Conservation (phyloP, 2,329 filamentous ascomycete species). For the Fusarium piperis region DNA sequence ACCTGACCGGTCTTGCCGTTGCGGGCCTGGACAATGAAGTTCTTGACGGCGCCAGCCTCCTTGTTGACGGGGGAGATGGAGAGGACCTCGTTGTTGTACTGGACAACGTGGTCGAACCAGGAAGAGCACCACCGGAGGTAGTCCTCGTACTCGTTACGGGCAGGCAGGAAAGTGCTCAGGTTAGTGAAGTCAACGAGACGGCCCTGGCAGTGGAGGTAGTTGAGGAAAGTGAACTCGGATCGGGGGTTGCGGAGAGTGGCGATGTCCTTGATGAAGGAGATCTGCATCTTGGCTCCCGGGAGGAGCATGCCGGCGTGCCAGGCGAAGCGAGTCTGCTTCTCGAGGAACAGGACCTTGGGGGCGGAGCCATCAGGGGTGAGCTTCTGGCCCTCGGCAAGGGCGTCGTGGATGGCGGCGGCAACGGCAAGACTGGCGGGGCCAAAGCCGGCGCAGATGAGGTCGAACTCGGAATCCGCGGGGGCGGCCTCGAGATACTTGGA, state of each 20-base stretch:
- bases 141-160: conserved; percentile 90
- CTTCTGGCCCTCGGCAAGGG: conserved; percentile 63
- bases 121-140: conserved; percentile 93
- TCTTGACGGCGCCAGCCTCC: conserved; percentile 63
- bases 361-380: conserved; percentile 53
- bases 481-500: conserved; percentile 37
- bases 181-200: conserved; percentile 93
- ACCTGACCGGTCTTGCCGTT: conserved; percentile 66
- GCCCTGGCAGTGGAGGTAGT: conserved; percentile 85
- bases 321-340: conserved; percentile 83
- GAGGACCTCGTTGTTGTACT: conserved; percentile 81
- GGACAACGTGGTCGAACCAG: conserved; percentile 77
- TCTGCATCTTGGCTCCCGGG: conserved; percentile 95
- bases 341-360: conserved; percentile 85
- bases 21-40: conserved; percentile 74
- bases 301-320: conserved; percentile 98
- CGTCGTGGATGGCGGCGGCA: conserved; percentile 87
- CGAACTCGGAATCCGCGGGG: conserved; percentile 72
- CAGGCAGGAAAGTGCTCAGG: conserved; percentile 86
- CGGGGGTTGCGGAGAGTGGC: conserved; percentile 88
- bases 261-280: conserved; percentile 96
- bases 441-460: conserved; percentile 91
- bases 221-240: conserved; percentile 93
- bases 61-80: conserved; percentile 71
- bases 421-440: conserved; percentile 91